phyloP scores from a whole-genome alignment of 257 asterid species.

The Nicotiana undulata region DNA sequence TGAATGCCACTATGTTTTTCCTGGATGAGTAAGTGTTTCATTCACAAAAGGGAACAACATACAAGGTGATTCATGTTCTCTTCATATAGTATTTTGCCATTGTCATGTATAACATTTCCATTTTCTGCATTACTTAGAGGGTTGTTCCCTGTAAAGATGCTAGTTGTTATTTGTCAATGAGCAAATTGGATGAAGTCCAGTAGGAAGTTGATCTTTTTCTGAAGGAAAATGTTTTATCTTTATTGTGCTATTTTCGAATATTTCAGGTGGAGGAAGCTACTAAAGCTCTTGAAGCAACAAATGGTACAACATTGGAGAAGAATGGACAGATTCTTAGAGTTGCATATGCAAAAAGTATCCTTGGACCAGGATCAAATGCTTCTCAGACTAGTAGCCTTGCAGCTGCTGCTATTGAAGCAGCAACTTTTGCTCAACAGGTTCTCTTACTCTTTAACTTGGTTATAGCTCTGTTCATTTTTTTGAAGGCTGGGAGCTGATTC shows the following conservation, averaged over 20 bases:
- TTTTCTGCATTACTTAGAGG: not conserved
- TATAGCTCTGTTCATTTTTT: not conserved
- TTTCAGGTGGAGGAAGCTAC: conserved; percentile 88
- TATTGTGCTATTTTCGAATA: conserved; percentile 7
- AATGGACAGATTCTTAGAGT: conserved; percentile 98
- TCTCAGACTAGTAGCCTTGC: conserved; percentile 95
- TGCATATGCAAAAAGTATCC: conserved; percentile 95
- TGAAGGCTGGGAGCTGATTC: not conserved
- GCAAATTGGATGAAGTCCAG: not conserved
- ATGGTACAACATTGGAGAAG: conserved; percentile 86
- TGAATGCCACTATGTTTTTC: not conserved
- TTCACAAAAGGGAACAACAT: not conserved
- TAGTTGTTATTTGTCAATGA: not conserved
- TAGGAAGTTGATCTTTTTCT: not conserved
- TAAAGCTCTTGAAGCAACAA: conserved; percentile 89
- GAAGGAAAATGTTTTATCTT: not conserved
- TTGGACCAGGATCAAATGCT: conserved; percentile 77
- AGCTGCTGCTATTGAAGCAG: conserved; percentile 99
- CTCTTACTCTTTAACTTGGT: conserved; percentile 18
- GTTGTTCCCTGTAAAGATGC: not conserved
- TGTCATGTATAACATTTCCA: not conserved
- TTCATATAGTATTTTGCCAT: not conserved
- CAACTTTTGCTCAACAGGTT: conserved; percentile 98
- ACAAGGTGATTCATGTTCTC: not conserved
- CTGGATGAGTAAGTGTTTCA: not conserved